Evolutionary conservation across 2,329 filamentous ascomycete genomes (phyloP).

Genomic region (Alternaria sp.): DNA sequence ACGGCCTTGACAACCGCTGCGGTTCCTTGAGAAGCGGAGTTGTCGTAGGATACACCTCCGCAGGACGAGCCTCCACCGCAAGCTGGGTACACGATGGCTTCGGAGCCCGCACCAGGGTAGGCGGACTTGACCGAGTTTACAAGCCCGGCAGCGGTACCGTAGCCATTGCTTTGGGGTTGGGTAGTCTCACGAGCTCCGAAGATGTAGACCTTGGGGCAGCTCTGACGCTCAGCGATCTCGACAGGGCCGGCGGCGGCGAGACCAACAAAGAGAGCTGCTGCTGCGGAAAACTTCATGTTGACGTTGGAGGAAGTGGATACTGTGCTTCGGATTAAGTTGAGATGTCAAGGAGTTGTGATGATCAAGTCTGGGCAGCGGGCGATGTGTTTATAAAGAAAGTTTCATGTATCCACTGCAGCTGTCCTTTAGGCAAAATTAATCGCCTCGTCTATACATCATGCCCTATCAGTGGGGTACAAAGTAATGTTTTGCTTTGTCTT

Average conservation of each 20-base stretch:
- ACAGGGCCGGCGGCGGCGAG: conserved; percentile 48
- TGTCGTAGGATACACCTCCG: conserved; percentile 67
- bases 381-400: conserved; percentile 28
- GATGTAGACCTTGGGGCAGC: conserved; percentile 55
- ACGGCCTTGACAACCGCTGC: conserved; percentile 67
- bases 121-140: conserved; percentile 53
- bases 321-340: conserved; percentile 12
- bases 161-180: conserved; percentile 47
- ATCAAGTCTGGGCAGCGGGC: conserved; percentile 19
- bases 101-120: conserved; percentile 51
- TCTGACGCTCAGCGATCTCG: conserved; percentile 46
- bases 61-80: conserved; percentile 68
- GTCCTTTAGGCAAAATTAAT: conserved; percentile 47
- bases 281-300: conserved; percentile 45
- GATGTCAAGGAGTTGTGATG: conserved; percentile 21
- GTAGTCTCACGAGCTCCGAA: conserved; percentile 57
- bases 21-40: conserved; percentile 66
- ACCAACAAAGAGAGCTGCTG: conserved; percentile 39
- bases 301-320: neutral
- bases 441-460: conserved; percentile 23
- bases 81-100: conserved; percentile 61
- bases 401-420: neutral
- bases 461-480: conserved; percentile 37
- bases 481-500: conserved; percentile 21
- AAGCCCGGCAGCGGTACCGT: conserved; percentile 51